These are phyloP conservation scores for Sherardia arvensis DNA, from an alignment of 257 asterid genomes.

Conservation along the genomic window DNA sequence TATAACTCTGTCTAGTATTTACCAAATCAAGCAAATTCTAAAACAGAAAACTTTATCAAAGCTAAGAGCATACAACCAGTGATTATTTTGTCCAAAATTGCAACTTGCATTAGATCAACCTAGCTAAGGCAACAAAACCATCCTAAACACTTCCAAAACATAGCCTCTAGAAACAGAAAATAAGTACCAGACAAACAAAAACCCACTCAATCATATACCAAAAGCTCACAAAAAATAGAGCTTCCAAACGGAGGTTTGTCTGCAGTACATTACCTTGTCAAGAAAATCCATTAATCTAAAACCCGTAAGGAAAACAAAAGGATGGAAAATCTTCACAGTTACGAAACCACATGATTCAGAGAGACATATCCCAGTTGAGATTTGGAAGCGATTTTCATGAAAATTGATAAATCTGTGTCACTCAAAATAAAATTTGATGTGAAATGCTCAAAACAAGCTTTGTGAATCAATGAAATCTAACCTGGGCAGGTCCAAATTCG, in stretches of 20 bases:
- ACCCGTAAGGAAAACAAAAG: background rate
- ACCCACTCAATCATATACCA: background rate
- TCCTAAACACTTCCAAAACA: background rate
- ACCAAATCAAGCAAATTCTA: background rate
- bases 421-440: background rate
- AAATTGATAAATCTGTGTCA: constrained; percentile 1
- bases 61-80: background rate
- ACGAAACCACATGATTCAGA: background rate
- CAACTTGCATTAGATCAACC: background rate
- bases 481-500: background rate
- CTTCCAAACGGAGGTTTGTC: too few relatives aligned
- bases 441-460: background rate
- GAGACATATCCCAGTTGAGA: constrained; percentile 11
- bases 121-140: background rate
- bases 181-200: constrained; percentile 2
- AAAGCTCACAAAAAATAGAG: background rate
- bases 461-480: background rate
- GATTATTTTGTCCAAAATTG: background rate
- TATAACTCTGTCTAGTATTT: background rate
- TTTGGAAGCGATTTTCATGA: background rate
- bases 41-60: background rate
- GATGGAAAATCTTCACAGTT: background rate
- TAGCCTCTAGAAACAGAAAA: too few relatives aligned
- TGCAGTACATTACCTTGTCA: constrained; percentile 3
- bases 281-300: background rate